Evolutionary conservation across 805 yeast species (phyloP).

Genomic region (Blastobotrys robertii): DNA sequence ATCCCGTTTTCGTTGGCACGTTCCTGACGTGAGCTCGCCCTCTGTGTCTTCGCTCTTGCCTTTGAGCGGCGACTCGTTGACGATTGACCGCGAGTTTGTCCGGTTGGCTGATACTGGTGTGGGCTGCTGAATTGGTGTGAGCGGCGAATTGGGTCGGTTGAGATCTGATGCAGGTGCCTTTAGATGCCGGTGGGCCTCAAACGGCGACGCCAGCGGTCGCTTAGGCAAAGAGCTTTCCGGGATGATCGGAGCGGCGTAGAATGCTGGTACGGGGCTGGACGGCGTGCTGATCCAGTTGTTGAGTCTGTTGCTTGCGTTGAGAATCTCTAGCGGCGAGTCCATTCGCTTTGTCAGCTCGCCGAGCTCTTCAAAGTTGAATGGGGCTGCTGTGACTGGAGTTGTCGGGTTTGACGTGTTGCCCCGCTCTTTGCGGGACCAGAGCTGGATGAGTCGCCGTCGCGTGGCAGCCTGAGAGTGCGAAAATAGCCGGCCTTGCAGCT

Average conservation of each 20-base stretch:
- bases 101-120: background rate
- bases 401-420: constrained; percentile 2
- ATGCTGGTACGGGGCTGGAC: constrained; percentile 2
- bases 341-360: background rate
- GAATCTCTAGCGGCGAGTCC: constrained; percentile 1
- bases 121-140: background rate
- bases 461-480: constrained; percentile 26
- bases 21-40: constrained; percentile 34
- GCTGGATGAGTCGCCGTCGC: constrained; percentile 23
- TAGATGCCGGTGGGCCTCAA: constrained; percentile 10
- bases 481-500: constrained; percentile 17
- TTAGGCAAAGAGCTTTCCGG: constrained; percentile 3
- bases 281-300: background rate
- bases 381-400: constrained; percentile 1
- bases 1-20: constrained; percentile 39
- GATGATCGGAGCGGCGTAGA: constrained; percentile 3
- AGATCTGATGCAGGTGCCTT: background rate
- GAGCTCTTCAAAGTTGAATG: background rate
- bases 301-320: constrained; percentile 2
- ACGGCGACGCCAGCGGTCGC: constrained; percentile 23
- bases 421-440: constrained; percentile 15
- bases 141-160: constrained; percentile 1
- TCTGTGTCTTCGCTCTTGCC: constrained; percentile 13
- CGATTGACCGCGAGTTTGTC: background rate
- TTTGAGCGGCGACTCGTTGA: background rate